Conservation (phyloP, 2,329 filamentous ascomycete species). For the Beauveria caledonica region DNA sequence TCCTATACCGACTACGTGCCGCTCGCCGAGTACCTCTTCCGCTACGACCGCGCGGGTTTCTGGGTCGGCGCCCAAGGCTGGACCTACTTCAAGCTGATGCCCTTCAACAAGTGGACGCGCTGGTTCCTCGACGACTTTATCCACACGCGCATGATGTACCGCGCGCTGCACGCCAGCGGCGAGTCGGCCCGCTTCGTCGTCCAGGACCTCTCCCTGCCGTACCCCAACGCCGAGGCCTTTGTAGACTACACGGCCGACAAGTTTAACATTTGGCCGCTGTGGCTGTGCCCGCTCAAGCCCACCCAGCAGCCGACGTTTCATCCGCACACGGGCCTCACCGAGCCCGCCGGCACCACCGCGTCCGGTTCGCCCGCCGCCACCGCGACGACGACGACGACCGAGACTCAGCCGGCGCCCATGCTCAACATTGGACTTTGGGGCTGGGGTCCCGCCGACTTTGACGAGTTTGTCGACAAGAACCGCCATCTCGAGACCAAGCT, state of each 20-base stretch:
- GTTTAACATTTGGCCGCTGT: constrained; percentile 51
- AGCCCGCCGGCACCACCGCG: constrained; percentile 14
- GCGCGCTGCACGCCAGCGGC: constrained; percentile 59
- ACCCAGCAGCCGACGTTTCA: constrained; percentile 45
- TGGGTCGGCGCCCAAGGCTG: constrained; percentile 63
- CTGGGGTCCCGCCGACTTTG: constrained; percentile 50
- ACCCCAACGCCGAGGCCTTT: constrained; percentile 42
- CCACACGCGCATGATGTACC: constrained; percentile 67
- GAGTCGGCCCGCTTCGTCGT: constrained; percentile 58
- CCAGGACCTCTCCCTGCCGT: constrained; percentile 57
- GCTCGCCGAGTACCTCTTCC: constrained; percentile 65
- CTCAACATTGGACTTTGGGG: constrained; percentile 73
- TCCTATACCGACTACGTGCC: constrained; percentile 49
- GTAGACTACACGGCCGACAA: constrained; percentile 44
- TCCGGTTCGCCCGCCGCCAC: not conserved
- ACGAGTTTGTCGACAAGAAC: constrained; percentile 61
- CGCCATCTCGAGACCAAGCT: constrained; percentile 63
- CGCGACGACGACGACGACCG: constrained; percentile 11
- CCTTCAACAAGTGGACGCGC: constrained; percentile 57
- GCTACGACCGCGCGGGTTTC: constrained; percentile 68
- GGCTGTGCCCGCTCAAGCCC: constrained; percentile 49
- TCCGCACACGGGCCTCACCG: constrained; percentile 36
- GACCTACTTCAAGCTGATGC: constrained; percentile 55
- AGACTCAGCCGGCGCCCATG: constrained; percentile 27
- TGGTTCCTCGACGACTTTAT: constrained; percentile 65